Percentiles rank a stretch among this genome's conserved stretches.
Conservation (phyloP, 345 rosid species). For the Mangifera indica region DNA sequence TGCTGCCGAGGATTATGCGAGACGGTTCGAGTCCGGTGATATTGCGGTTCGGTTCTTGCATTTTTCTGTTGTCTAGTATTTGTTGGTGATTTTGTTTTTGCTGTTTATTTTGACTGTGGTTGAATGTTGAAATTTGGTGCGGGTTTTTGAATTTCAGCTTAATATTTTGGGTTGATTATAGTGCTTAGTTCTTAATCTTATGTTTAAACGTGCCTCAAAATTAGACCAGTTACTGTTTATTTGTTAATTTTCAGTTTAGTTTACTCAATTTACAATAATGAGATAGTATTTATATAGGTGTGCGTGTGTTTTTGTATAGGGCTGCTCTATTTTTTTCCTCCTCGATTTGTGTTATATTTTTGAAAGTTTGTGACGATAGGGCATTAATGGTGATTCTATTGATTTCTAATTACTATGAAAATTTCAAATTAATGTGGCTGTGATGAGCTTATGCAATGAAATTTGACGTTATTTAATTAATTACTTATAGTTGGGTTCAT, state of each 20-base stretch:
- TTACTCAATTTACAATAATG: neutral
- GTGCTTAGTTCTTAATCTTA: neutral
- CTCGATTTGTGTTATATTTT: neutral
- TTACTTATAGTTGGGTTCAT: neutral
- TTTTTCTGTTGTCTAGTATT: neutral
- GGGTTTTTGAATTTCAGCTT: slow-evolving; percentile 6
- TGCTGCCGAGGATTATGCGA: slow-evolving; percentile 72
- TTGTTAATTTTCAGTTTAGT: too few relatives aligned
- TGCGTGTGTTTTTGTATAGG: neutral
- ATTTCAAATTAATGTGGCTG: neutral
- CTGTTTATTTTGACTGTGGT: neutral
- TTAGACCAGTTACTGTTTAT: too few relatives aligned
- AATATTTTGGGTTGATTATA: neutral
- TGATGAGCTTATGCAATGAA: neutral
- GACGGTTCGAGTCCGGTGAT: slow-evolving; percentile 66
- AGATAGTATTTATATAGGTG: too few relatives aligned
- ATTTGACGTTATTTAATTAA: neutral
- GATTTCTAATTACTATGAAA: too few relatives aligned
- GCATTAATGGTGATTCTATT: neutral
- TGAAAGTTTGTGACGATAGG: neutral
- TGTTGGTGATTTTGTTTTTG: neutral
- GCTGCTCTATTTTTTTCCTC: too few relatives aligned
- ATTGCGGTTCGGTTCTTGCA: slow-evolving; percentile 41
- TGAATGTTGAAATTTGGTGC: slow-evolving; percentile 9
- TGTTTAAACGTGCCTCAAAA: neutral